phyloP scores from a whole-genome alignment of 306 rosid genomes.

The Senna tora region DNA sequence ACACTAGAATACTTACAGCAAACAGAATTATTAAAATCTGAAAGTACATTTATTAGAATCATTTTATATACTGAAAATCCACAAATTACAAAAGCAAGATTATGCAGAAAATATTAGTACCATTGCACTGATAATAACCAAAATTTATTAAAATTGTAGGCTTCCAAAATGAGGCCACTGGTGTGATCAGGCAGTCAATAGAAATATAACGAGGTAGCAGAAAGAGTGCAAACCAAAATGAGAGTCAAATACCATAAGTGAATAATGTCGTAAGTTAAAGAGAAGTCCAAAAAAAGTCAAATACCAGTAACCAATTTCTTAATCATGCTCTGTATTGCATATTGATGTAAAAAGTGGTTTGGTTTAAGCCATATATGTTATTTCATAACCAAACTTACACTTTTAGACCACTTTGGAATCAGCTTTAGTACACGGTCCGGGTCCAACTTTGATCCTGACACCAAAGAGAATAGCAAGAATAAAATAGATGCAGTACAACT shows the following conservation, averaged over 20 bases:
- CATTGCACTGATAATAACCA: conserved; percentile 14
- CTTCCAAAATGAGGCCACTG: conserved; percentile 23
- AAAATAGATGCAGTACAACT: conserved; percentile 24
- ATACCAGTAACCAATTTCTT: conserved; percentile 17
- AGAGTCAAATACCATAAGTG: neutral
- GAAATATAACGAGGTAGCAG: conserved; percentile 15
- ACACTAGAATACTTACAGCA: conserved; percentile 5
- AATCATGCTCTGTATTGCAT: neutral
- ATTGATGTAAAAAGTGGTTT: neutral
- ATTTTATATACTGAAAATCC: conserved; percentile 20
- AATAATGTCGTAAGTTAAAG: neutral
- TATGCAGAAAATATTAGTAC: conserved; percentile 3
- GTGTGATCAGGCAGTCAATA: conserved; percentile 20
- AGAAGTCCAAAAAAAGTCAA: neutral
- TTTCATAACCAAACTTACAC: conserved; percentile 64
- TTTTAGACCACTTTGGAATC: conserved; percentile 86
- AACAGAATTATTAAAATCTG: conserved; percentile 6
- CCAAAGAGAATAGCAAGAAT: conserved; percentile 32
- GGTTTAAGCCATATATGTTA: conserved; percentile 10
- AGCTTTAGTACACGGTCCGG: conserved; percentile 71
- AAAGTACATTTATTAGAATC: conserved; percentile 13
- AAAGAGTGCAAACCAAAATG: conserved; percentile 24
- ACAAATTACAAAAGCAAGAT: conserved; percentile 13
- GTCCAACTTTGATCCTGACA: conserved; percentile 72
- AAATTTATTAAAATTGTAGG: conserved; percentile 29